Evolutionary conservation across 1,284 basidiomycete species (phyloP), one percentile per base, ranked within the genome.

Genomic region (Leccinum griseonigrum): DNA sequence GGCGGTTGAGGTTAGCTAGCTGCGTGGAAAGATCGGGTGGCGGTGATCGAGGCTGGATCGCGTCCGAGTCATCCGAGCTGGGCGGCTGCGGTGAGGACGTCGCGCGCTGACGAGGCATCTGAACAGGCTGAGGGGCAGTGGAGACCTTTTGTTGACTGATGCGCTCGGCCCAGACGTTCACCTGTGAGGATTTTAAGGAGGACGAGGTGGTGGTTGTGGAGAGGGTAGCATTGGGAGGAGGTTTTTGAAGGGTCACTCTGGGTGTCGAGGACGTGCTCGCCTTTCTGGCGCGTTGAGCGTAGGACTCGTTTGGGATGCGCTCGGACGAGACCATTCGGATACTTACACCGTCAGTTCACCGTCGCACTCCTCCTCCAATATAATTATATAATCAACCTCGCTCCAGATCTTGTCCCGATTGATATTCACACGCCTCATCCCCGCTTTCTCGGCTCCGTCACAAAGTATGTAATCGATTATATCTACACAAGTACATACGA

Each of bases 271-370:
- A 57, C 43, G 60, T 48, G 54, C 68, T 68, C 54, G 70, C 77
- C 64, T 76, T 84, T 77, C 81, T 87, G 59, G 83, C 85, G 63
- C 81, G 81, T 64, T 87, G 83, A 22, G 85, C 86, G 67, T 87
- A 87, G 31, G 85, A 86, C 57, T 84, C 76, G 60, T 72, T 71
- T 65, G 75, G 76, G 57, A 72, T 73, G 62, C 74, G 73, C 53
- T 71, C 70, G 50, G 75, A 70, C 58, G 79, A 76, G 65, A 77
- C 73, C 80, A 81, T 81, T 68, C 69, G 53, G 56, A 65, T 50
- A 60, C 66, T 57, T 65, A 58, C 67, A 66, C 68, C 26, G 8
- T 62, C 71, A 61, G 69, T 60, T 46, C 66, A 54, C 54, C 13
- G 71, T 68, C 68, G 66, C 63, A 71, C 56, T 26, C 46, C 8